These are phyloP conservation scores for Zhuliangozyma parablackwelliae DNA, from an alignment of 1,139 yeast genomes.

Conservation along the genomic window DNA sequence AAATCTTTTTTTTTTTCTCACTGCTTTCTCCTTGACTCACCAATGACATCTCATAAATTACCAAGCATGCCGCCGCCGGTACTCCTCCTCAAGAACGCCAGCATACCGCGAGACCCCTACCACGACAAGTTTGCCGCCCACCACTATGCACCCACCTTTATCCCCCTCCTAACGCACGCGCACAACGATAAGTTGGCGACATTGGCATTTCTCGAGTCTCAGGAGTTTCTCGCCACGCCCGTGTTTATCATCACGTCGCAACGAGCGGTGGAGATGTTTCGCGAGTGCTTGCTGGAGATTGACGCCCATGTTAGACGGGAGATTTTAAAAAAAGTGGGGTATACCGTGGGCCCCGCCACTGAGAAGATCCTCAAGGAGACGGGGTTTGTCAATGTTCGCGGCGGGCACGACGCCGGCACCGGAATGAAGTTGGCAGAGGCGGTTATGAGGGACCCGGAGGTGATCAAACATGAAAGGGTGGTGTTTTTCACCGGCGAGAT, in stretches of 20 bases:
- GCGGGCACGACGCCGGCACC: slow-evolving; percentile 78
- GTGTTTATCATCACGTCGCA: slow-evolving; percentile 81
- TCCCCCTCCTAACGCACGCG: slow-evolving; percentile 67
- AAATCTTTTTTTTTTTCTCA: too few species aligned
- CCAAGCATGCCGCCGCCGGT: slow-evolving; percentile 9
- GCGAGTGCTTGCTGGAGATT: slow-evolving; percentile 35
- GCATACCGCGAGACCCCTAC: slow-evolving; percentile 65
- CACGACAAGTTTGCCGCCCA: slow-evolving; percentile 31
- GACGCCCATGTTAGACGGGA: slow-evolving; percentile 12
- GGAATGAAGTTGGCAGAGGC: slow-evolving; percentile 67
- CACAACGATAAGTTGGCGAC: slow-evolving; percentile 48
- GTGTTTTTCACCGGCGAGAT: slow-evolving; percentile 85
- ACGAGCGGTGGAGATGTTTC: slow-evolving; percentile 80
- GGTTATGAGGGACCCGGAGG: slow-evolving; percentile 42
- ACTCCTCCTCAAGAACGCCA: slow-evolving; percentile 61
- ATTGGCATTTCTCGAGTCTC: slow-evolving; percentile 34
- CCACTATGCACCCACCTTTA: slow-evolving; percentile 44
- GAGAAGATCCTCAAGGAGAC: slow-evolving; percentile 49
- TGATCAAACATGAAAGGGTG: slow-evolving; percentile 23
- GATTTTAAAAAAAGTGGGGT: slow-evolving; percentile 52
- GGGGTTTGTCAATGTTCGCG: slow-evolving; percentile 68
- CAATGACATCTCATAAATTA: not conserved
- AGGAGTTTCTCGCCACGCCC: slow-evolving; percentile 33
- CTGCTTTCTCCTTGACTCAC: too few species aligned
- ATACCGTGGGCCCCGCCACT: slow-evolving; percentile 94